These are phyloP conservation scores for Phylloporus sp. DNA, from an alignment of 768 basidiomycete species.

Conservation along the genomic window DNA sequence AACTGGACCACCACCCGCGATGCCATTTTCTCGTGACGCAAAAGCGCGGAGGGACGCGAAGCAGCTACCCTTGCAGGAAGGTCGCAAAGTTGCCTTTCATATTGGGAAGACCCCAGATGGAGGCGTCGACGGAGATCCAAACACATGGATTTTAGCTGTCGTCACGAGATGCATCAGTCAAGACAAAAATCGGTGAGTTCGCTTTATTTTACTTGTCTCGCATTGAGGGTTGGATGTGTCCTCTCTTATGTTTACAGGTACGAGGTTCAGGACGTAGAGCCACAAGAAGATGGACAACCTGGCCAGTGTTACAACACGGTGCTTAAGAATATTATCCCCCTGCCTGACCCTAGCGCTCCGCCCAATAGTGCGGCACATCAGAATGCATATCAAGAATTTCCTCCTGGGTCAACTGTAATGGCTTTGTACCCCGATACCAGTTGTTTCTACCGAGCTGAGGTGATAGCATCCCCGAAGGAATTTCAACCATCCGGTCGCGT, in stretches of 20 bases:
- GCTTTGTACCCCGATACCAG: conserved; percentile 90
- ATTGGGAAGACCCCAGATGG: conserved; percentile 50
- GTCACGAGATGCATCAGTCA: conserved; percentile 66
- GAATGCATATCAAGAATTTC: conserved; percentile 68
- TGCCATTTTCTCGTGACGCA: conserved; percentile 59
- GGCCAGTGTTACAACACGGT: conserved; percentile 69
- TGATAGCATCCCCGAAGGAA: conserved; percentile 62
- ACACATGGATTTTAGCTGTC: conserved; percentile 75
- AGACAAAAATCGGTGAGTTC: conserved; percentile 62
- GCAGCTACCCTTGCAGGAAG: conserved; percentile 66
- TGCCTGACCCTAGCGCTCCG: conserved; percentile 68
- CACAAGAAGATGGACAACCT: conserved; percentile 75
- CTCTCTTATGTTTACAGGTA: conserved; percentile 44
- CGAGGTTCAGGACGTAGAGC: conserved; percentile 83
- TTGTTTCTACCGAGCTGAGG: conserved; percentile 86
- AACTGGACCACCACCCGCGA: conserved; percentile 48
- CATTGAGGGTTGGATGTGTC: not conserved
- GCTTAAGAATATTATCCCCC: conserved; percentile 67
- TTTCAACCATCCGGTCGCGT: conserved; percentile 36
- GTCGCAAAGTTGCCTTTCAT: conserved; percentile 80
- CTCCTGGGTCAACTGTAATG: conserved; percentile 70
- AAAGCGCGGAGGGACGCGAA: conserved; percentile 63
- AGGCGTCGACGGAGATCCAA: conserved; percentile 50
- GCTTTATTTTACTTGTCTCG: not conserved
- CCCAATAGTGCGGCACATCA: conserved; percentile 59